phyloP scores from a whole-genome alignment of 768 basidiomycete genomes.

The Psilocybe cyanescens region DNA sequence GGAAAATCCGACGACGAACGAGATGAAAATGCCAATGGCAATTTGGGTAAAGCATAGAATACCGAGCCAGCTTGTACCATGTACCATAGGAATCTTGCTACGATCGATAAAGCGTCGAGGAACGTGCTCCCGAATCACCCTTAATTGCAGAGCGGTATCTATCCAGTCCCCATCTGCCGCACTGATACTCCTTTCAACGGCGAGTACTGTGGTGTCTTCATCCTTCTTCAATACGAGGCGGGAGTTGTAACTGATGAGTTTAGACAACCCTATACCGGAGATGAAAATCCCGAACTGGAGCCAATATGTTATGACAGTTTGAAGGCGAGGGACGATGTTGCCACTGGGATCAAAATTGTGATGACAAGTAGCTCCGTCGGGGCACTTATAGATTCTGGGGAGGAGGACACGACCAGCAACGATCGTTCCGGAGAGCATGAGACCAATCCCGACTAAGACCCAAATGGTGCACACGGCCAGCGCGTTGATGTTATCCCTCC shows the following conservation, averaged over 20 bases:
- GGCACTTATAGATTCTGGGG: slow-evolving; percentile 1
- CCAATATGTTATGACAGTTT: slow-evolving; percentile 4
- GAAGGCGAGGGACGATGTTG: neutral
- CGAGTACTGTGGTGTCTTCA: neutral
- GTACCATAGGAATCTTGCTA: neutral
- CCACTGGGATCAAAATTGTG: slow-evolving; percentile 1
- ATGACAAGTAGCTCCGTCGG: neutral
- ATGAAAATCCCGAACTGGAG: neutral
- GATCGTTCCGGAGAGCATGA: neutral
- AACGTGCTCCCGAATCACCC: neutral
- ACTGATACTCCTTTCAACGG: neutral
- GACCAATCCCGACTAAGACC: neutral
- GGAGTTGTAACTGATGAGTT: neutral
- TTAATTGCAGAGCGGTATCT: neutral
- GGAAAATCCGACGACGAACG: slow-evolving; percentile 1
- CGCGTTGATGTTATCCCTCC: no score
- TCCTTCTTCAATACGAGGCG: neutral
- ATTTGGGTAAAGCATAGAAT: neutral
- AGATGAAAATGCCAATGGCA: neutral
- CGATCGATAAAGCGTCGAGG: neutral
- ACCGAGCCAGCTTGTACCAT: neutral
- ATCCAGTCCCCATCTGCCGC: neutral
- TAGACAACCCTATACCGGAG: neutral
- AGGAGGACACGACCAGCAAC: neutral
- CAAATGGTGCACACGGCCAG: neutral